These are phyloP conservation scores for Suhomyces coccinellae DNA, from an alignment of 1,139 yeast species.

Conservation along the genomic window DNA sequence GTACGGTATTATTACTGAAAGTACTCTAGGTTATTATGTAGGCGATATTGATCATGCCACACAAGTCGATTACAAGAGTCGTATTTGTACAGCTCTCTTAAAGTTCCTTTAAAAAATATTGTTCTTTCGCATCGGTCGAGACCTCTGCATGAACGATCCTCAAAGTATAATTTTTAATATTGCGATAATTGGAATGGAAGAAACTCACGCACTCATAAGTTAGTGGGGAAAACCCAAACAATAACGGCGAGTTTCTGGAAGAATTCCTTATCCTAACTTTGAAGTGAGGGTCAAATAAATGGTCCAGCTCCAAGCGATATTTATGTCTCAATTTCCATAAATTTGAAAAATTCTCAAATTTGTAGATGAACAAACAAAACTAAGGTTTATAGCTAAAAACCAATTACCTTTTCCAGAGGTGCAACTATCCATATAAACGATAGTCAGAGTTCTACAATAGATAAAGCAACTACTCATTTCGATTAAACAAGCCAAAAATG, in stretches of 20 bases:
- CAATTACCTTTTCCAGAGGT: no score
- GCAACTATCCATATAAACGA: no score
- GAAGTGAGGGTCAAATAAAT: no score
- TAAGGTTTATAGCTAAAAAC: no score
- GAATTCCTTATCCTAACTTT: not conserved
- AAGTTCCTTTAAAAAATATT: not conserved
- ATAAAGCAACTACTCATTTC: no score
- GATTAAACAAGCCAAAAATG: no score
- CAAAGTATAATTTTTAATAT: not conserved
- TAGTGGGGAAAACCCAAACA: not conserved
- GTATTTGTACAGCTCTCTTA: conserved; percentile 3
- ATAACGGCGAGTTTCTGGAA: not conserved
- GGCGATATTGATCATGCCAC: conserved; percentile 1
- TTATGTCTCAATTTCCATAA: no score
- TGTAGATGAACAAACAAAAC: not conserved
- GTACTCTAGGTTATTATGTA: not conserved
- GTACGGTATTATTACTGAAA: not conserved
- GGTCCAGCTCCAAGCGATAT: no score
- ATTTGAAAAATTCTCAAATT: not conserved
- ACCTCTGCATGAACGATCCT: conserved; percentile 6
- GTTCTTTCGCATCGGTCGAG: conserved; percentile 4
- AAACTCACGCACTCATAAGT: not conserved
- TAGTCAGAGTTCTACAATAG: no score
- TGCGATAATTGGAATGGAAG: not conserved
- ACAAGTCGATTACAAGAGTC: not conserved